Conservation (phyloP, 768 basidiomycete genomes). For the Amanita brunnescens region DNA sequence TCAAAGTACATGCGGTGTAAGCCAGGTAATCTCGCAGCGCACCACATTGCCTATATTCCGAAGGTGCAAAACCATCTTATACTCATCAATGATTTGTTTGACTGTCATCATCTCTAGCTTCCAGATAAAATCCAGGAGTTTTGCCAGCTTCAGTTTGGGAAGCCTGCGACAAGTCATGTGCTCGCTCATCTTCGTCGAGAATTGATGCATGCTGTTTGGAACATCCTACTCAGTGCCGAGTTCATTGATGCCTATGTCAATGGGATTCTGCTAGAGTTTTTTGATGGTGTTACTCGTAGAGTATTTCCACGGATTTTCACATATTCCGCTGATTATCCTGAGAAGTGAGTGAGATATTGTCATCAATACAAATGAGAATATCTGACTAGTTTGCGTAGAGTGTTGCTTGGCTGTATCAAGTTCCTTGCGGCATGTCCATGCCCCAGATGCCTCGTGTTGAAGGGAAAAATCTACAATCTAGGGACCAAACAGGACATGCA, state of each 20-base stretch:
- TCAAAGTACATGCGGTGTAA: constrained; percentile 29
- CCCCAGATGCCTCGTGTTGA: constrained; percentile 22
- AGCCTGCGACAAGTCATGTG: constrained; percentile 17
- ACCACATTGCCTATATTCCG: constrained; percentile 37
- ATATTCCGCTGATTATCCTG: constrained; percentile 31
- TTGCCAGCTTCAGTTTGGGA: constrained; percentile 25
- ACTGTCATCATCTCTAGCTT: not conserved
- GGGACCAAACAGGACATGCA: constrained; percentile 19
- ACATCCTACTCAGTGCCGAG: constrained; percentile 20
- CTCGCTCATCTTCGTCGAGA: constrained; percentile 24
- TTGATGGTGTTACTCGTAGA: constrained; percentile 20
- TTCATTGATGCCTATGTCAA: constrained; percentile 24
- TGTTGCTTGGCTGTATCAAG: constrained; percentile 21
- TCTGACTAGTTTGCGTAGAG: constrained; percentile 13
- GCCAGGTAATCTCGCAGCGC: constrained; percentile 20
- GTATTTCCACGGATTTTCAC: constrained; percentile 26
- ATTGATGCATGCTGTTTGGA: constrained; percentile 20
- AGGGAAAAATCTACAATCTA: constrained; percentile 17
- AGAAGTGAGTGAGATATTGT: constrained; percentile 6
- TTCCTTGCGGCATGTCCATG: constrained; percentile 27
- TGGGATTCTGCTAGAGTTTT: constrained; percentile 22
- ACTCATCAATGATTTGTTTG: not conserved
- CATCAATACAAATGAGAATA: not conserved
- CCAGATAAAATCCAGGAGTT: not conserved
- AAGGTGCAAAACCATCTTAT: constrained; percentile 12